Conservation (phyloP, 2,329 filamentous ascomycete genomes). For the Cladosporium sp. region DNA sequence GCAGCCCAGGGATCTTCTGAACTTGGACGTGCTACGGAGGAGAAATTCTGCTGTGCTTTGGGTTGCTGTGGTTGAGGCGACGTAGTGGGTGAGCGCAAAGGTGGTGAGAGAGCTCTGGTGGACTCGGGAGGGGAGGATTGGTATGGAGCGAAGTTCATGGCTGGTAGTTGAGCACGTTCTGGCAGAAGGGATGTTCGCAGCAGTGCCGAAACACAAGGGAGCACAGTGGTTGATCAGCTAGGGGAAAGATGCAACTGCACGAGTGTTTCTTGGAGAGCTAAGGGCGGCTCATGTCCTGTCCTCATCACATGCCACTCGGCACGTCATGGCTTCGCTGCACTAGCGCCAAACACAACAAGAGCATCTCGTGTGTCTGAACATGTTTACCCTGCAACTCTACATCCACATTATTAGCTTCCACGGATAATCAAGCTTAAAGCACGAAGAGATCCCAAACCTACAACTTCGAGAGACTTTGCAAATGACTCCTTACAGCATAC, state of each 20-base stretch:
- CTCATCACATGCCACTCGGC: constrained; percentile 4
- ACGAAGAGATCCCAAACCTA: no score
- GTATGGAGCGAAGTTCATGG: constrained; percentile 86
- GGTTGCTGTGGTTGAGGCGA: constrained; percentile 37
- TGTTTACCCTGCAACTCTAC: neutral
- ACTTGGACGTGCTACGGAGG: constrained; percentile 20
- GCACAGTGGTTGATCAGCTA: neutral
- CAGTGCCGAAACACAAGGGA: neutral
- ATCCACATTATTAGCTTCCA: neutral
- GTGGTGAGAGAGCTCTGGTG: constrained; percentile 69
- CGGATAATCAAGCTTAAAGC: no score
- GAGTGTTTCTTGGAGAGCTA: neutral
- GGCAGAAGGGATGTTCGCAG: neutral
- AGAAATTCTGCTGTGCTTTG: constrained; percentile 25
- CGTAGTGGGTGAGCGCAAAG: constrained; percentile 55
- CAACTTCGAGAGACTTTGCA: no score
- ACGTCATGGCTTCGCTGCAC: neutral
- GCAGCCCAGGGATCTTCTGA: constrained; percentile 37
- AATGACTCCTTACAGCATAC: neutral
- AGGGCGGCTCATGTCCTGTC: neutral
- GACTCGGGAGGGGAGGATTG: constrained; percentile 87
- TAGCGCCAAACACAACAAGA: constrained; percentile 2
- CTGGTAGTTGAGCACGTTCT: neutral
- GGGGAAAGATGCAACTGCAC: neutral
- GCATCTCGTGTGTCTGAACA: constrained; percentile 1